Percentiles rank a stretch among this genome's conserved stretches.
These are phyloP conservation scores for Wolfiporia cocos DNA, from an alignment of 1,284 basidiomycete genomes.

Conservation along the genomic window DNA sequence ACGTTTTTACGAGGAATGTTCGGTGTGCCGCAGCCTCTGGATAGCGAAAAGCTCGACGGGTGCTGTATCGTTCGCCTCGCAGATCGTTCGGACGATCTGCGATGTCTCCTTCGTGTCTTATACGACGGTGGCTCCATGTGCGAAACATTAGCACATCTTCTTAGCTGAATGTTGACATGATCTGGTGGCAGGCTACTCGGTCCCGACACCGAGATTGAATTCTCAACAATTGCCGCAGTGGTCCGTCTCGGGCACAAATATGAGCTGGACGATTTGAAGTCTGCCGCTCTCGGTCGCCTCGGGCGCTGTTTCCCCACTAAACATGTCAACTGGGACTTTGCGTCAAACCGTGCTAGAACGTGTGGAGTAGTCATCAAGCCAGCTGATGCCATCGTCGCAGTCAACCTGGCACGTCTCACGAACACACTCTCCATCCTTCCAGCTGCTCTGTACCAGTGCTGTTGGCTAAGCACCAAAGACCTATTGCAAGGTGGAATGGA, in stretches of 20 bases:
- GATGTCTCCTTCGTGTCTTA: too few species aligned
- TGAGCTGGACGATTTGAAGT: conserved; percentile 2
- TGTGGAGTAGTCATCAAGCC: too few species aligned
- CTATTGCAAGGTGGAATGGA: background rate
- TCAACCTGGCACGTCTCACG: conserved; percentile 1
- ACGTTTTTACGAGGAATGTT: conserved; percentile 6
- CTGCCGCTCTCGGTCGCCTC: conserved; percentile 7
- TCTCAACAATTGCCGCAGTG: conserved; percentile 4
- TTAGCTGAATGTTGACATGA: too few species aligned
- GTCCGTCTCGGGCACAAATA: conserved; percentile 11
- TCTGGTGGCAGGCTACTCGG: too few species aligned
- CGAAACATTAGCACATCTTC: too few species aligned
- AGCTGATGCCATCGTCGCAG: background rate
- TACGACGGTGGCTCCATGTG: too few species aligned
- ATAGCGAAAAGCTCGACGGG: conserved; percentile 14
- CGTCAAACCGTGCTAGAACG: too few species aligned
- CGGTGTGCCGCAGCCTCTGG: conserved; percentile 14
- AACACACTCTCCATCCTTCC: conserved; percentile 5
- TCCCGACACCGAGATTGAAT: background rate
- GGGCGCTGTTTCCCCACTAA: background rate
- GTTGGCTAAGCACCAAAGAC: background rate
- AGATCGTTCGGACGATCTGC: conserved; percentile 15
- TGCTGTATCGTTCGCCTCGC: conserved; percentile 17
- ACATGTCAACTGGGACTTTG: background rate
- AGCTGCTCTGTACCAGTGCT: conserved; percentile 3